Percentiles rank a stretch among this genome's conserved stretches.
These are phyloP conservation scores for Talaromyces islandicus DNA, from an alignment of 2,329 filamentous ascomycete genomes.

Conservation along the genomic window DNA sequence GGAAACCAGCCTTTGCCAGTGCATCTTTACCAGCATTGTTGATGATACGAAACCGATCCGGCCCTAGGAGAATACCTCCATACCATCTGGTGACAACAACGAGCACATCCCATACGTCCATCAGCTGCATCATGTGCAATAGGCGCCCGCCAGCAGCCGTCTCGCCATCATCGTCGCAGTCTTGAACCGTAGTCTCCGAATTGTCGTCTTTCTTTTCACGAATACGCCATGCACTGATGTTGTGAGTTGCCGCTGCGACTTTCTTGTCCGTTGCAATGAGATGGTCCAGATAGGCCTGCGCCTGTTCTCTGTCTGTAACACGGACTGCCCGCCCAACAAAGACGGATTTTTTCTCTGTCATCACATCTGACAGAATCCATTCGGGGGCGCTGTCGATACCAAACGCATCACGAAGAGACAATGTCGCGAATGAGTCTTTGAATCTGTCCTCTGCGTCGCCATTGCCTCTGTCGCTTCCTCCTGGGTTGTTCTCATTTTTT, in stretches of 20 bases:
- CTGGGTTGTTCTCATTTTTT: background rate
- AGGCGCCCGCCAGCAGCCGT: constrained; percentile 81
- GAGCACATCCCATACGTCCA: constrained; percentile 89
- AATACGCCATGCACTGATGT: constrained; percentile 92
- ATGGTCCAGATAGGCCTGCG: constrained; percentile 64
- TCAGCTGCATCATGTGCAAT: constrained; percentile 85
- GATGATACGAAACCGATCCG: constrained; percentile 84
- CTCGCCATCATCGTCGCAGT: constrained; percentile 95
- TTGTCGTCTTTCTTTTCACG: constrained; percentile 40
- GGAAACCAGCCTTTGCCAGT: constrained; percentile 69
- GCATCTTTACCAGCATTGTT: constrained; percentile 81
- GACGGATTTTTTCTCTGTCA: constrained; percentile 78
- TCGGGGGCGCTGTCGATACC: constrained; percentile 40
- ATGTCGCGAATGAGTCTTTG: constrained; percentile 17
- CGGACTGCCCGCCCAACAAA: constrained; percentile 74
- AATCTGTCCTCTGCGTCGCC: constrained; percentile 3
- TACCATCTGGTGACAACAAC: constrained; percentile 96
- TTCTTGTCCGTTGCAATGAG: constrained; percentile 78
- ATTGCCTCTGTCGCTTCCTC: constrained; percentile 8
- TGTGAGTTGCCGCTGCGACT: constrained; percentile 82
- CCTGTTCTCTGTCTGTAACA: constrained; percentile 65
- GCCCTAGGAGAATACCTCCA: constrained; percentile 81
- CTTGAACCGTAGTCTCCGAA: constrained; percentile 61
- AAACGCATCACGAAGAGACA: constrained; percentile 23
- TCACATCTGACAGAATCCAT: constrained; percentile 69